Evolutionary conservation across 2,329 filamentous ascomycete genomes (phyloP).

Genomic region (Ceratocystis huliohia): DNA sequence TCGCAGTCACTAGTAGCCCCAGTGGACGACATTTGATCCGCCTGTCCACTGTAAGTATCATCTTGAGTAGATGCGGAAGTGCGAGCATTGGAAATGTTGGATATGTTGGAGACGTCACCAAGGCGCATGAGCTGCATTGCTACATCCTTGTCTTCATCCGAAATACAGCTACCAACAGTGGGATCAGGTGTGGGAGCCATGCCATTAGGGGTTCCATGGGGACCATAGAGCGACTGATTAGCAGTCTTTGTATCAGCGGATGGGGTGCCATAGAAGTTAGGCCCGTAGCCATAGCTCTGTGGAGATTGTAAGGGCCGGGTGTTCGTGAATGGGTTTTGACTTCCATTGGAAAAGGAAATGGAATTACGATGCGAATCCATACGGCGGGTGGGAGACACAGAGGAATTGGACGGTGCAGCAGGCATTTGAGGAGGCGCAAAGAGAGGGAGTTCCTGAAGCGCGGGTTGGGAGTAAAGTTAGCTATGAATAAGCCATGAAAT

Average conservation of each 20-base stretch:
- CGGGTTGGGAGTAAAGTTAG: constrained; percentile 25
- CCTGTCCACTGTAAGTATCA: constrained; percentile 81
- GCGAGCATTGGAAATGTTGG: constrained; percentile 82
- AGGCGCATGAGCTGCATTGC: constrained; percentile 93
- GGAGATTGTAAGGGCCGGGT: constrained; percentile 70
- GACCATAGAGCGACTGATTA: constrained; percentile 35
- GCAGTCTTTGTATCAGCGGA: constrained; percentile 47
- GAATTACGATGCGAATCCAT: constrained; percentile 57
- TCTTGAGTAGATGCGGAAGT: constrained; percentile 88
- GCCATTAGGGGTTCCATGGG: constrained; percentile 26
- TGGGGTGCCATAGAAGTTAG: constrained; percentile 32
- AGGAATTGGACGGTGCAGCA: constrained; percentile 90
- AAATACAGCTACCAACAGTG: constrained; percentile 94
- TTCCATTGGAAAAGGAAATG: constrained; percentile 62
- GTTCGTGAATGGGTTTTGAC: constrained; percentile 69
- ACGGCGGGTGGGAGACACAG: constrained; percentile 79
- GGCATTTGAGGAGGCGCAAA: constrained; percentile 93
- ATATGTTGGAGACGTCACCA: constrained; percentile 57
- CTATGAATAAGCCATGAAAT: constrained; percentile 21
- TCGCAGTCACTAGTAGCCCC: constrained; percentile 72
- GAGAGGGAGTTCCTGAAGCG: constrained; percentile 71
- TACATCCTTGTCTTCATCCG: constrained; percentile 86
- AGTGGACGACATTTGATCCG: constrained; percentile 72
- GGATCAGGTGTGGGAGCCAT: constrained; percentile 88
- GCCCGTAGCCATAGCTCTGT: constrained; percentile 52